Conservation (phyloP, 371 early-diverging fungal genomes). For the Rhizopus microsporus region DNA sequence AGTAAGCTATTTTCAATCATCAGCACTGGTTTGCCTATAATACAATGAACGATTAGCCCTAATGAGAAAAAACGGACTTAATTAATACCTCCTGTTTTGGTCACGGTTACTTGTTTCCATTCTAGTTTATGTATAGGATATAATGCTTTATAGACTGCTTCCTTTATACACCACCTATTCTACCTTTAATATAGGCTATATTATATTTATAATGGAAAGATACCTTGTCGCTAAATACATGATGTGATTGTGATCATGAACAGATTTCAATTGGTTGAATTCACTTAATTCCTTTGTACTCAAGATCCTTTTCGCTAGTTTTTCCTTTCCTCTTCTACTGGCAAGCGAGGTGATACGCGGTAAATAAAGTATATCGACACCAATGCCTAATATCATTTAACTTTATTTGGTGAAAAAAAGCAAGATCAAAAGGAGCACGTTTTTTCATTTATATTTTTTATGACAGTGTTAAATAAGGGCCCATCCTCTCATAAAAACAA, state of each 20-base stretch:
- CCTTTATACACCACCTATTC: conserved; percentile 67
- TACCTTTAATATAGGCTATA: background rate
- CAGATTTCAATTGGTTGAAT: conserved; percentile 19
- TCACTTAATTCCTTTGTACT: conserved; percentile 39
- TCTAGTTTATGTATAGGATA: conserved; percentile 58
- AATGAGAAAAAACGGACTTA: background rate
- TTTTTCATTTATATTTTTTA: conserved; percentile 5
- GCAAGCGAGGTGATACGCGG: conserved; percentile 42
- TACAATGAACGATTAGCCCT: background rate
- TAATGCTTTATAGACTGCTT: conserved; percentile 68
- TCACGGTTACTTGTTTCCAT: conserved; percentile 67
- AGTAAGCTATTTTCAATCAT: conserved; percentile 35
- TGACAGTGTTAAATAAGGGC: conserved; percentile 14
- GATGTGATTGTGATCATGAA: conserved; percentile 8
- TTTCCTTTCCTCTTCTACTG: conserved; percentile 29
- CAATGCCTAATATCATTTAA: conserved; percentile 57
- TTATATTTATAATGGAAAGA: background rate
- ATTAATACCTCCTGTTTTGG: conserved; percentile 42
- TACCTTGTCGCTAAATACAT: conserved; percentile 46
- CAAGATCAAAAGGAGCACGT: background rate
- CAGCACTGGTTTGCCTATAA: conserved; percentile 54
- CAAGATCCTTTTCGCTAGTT: conserved; percentile 48
- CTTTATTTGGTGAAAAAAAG: background rate
- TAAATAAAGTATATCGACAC: conserved; percentile 60
- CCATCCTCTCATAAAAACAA: conserved; percentile 24